phyloP scores from a whole-genome alignment of 192 early-diverging fungal genomes.

The Dissophora globulifera region DNA sequence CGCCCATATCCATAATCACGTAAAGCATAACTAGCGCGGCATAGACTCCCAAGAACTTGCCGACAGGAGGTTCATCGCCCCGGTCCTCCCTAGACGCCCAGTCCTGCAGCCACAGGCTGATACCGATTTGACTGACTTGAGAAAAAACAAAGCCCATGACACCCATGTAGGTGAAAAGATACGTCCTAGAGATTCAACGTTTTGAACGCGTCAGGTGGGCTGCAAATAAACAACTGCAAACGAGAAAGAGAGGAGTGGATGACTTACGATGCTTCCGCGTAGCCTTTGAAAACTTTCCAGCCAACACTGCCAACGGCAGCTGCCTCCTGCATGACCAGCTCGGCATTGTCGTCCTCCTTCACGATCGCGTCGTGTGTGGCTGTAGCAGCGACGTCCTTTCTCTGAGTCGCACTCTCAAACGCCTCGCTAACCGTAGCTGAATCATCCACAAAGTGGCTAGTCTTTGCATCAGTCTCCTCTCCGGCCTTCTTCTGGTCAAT shows the following conservation, averaged over 20 bases:
- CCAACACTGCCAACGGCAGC: constrained; percentile 81
- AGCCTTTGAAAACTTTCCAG: constrained; percentile 75
- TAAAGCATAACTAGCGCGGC: constrained; percentile 19
- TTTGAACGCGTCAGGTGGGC: too few relatives aligned
- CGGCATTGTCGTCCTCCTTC: constrained; percentile 80
- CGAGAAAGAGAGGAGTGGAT: neutral
- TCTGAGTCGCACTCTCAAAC: constrained; percentile 17
- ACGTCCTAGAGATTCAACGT: too few relatives aligned
- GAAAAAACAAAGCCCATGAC: constrained; percentile 18
- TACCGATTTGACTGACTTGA: constrained; percentile 35
- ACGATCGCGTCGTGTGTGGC: constrained; percentile 62
- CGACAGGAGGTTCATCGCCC: neutral
- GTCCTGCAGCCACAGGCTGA: constrained; percentile 32
- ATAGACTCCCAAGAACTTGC: constrained; percentile 29
- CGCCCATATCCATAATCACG: constrained; percentile 15
- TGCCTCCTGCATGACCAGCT: constrained; percentile 81
- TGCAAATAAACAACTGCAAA: too few relatives aligned
- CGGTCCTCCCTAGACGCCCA: constrained; percentile 11
- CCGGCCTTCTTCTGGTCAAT: neutral
- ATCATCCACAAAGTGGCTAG: constrained; percentile 34
- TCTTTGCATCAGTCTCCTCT: constrained; percentile 28
- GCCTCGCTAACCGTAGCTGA: constrained; percentile 24
- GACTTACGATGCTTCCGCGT: constrained; percentile 65
- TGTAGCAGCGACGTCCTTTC: neutral
- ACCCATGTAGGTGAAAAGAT: constrained; percentile 11